These are phyloP conservation scores for Royoungia palumana DNA, from an alignment of 768 basidiomycete species.

Conservation along the genomic window DNA sequence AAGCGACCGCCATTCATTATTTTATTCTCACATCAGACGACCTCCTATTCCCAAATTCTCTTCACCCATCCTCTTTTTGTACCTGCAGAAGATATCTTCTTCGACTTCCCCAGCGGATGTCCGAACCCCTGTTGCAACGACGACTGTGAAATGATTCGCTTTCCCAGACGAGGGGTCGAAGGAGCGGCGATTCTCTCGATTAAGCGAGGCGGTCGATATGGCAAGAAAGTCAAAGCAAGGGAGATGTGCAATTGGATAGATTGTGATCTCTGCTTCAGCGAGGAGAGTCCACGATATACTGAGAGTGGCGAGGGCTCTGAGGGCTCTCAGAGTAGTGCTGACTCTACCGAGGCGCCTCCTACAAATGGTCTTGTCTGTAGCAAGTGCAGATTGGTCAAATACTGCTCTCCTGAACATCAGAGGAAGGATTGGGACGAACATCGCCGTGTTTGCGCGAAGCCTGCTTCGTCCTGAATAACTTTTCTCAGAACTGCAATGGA, in stretches of 20 bases:
- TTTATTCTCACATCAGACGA: constrained; percentile 76
- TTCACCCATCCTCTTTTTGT: constrained; percentile 72
- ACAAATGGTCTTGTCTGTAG: constrained; percentile 62
- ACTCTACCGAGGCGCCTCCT: constrained; percentile 30
- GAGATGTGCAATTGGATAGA: constrained; percentile 87
- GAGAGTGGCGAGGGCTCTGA: constrained; percentile 46
- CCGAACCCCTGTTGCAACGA: constrained; percentile 77
- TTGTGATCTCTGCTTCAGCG: constrained; percentile 59
- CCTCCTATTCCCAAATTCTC: constrained; percentile 78
- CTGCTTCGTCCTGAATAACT: constrained; percentile 18
- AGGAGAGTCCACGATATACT: constrained; percentile 33
- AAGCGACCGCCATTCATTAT: constrained; percentile 75
- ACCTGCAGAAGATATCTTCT: constrained; percentile 68
- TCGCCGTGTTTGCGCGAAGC: constrained; percentile 58
- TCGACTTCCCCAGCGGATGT: constrained; percentile 76
- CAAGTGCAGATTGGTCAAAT: constrained; percentile 75
- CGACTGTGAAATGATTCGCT: constrained; percentile 81
- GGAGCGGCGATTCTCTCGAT: constrained; percentile 61
- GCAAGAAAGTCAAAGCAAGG: constrained; percentile 47
- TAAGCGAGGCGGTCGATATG: constrained; percentile 50
- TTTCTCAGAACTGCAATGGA: not conserved
- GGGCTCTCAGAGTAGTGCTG: constrained; percentile 43
- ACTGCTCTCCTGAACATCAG: constrained; percentile 74
- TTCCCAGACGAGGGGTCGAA: constrained; percentile 62
- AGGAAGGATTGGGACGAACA: constrained; percentile 78